Conservation (phyloP, 176 grass and related monocot species). For the Triticum monococcum region DNA sequence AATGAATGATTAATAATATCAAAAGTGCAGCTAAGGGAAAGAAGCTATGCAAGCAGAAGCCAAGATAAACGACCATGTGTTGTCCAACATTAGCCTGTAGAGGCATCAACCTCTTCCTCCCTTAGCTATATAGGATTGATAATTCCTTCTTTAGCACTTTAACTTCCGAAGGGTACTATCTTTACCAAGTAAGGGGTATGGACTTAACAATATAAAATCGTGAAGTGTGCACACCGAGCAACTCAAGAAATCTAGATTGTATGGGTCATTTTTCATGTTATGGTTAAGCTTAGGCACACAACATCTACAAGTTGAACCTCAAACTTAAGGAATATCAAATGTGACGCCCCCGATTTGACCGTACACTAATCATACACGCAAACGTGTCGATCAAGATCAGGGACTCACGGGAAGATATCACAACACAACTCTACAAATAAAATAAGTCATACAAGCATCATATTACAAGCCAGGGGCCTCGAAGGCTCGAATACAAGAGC, state of each 20-base stretch:
- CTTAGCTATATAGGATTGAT: neutral
- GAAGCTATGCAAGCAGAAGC: neutral
- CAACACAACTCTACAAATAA: too few relatives aligned
- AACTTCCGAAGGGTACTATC: neutral
- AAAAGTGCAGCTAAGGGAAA: neutral
- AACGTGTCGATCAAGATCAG: too few relatives aligned
- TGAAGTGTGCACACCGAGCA: neutral
- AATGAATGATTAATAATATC: neutral
- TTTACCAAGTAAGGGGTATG: neutral
- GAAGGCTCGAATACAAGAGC: too few relatives aligned
- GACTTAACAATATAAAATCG: neutral
- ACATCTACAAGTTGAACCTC: neutral
- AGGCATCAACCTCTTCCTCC: neutral
- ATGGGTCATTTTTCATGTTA: neutral
- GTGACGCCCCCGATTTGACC: too few relatives aligned
- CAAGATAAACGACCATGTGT: neutral
- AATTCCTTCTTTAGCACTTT: neutral
- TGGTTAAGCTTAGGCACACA: neutral
- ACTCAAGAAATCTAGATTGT: neutral
- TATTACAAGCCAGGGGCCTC: too few relatives aligned
- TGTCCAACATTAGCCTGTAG: too few relatives aligned
- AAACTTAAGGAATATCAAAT: neutral
- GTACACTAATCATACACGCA: too few relatives aligned
- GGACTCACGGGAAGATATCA: too few relatives aligned
- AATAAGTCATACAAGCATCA: too few relatives aligned